These are phyloP conservation scores for Allium cepa DNA, from an alignment of 106 monocot genomes.

Conservation along the genomic window DNA sequence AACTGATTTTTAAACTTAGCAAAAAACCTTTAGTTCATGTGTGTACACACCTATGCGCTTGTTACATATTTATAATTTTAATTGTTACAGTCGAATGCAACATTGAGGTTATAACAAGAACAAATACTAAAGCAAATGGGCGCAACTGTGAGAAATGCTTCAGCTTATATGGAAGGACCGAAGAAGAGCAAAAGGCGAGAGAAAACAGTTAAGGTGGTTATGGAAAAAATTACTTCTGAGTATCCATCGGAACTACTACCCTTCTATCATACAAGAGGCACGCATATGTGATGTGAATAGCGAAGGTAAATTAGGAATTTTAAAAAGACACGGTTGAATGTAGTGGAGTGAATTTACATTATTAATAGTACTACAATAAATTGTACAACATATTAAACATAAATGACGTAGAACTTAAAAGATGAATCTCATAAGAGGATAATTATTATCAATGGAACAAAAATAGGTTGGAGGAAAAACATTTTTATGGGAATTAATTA, in stretches of 20 bases:
- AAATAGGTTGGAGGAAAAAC: too few species aligned
- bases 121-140: slow-evolving; percentile 92
- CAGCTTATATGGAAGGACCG: slow-evolving; percentile 43
- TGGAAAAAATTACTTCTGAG: slow-evolving; percentile 49
- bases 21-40: background rate
- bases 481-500: too few species aligned
- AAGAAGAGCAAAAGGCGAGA: slow-evolving; percentile 57
- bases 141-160: slow-evolving; percentile 82
- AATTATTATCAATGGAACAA: too few species aligned
- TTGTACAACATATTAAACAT: too few species aligned
- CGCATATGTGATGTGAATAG: too few species aligned
- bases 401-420: too few species aligned
- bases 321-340: too few species aligned
- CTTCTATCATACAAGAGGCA: slow-evolving; percentile 75
- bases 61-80: background rate
- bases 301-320: too few species aligned
- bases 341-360: too few species aligned
- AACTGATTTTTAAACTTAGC: slow-evolving; percentile 26
- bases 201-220: slow-evolving; percentile 34
- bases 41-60: too few species aligned
- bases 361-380: too few species aligned
- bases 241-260: slow-evolving; percentile 69
- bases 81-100: slow-evolving; percentile 49
- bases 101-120: slow-evolving; percentile 72
- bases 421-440: too few species aligned